Evolutionary conservation across 768 basidiomycete species (phyloP).

Genomic region (Phaeotremella fagi): DNA sequence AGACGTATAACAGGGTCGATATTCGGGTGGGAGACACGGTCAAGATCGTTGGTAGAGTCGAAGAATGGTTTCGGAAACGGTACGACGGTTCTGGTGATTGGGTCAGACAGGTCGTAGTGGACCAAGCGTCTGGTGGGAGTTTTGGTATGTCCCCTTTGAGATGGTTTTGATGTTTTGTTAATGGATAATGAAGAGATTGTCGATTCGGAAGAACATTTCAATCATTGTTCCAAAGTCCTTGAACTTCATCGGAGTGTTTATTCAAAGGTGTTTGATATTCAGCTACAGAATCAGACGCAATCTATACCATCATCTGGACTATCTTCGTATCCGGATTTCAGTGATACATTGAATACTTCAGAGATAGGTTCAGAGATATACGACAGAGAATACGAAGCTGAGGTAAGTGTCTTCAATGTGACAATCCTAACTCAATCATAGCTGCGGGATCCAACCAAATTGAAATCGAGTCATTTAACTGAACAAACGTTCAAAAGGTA

Average conservation of each 20-base stretch:
- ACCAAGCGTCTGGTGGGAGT: constrained; percentile 28
- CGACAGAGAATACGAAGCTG: constrained; percentile 13
- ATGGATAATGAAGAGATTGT: constrained; percentile 19
- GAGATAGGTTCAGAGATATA: constrained; percentile 20
- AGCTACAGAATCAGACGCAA: too few species aligned
- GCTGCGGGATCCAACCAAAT: constrained; percentile 32
- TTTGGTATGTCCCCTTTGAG: constrained; percentile 22
- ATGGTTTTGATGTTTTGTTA: neutral
- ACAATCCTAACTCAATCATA: constrained; percentile 2
- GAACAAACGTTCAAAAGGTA: constrained; percentile 39
- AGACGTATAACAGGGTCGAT: constrained; percentile 22
- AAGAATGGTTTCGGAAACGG: constrained; percentile 30
- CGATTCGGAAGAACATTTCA: constrained; percentile 27
- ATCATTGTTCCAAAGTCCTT: constrained; percentile 12
- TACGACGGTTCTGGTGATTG: constrained; percentile 17
- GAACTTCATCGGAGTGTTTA: constrained; percentile 26
- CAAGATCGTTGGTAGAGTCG: constrained; percentile 32
- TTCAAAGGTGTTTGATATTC: constrained; percentile 23
- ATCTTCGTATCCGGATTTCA: too few species aligned
- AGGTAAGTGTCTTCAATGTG: constrained; percentile 5
- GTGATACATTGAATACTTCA: constrained; percentile 9
- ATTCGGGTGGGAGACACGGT: constrained; percentile 36
- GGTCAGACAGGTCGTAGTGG: constrained; percentile 31
- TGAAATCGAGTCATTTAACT: constrained; percentile 30
- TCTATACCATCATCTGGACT: too few species aligned